phyloP scores from a whole-genome alignment of 2,329 filamentous ascomycete genomes.

The Dichotomopilus funicola region DNA sequence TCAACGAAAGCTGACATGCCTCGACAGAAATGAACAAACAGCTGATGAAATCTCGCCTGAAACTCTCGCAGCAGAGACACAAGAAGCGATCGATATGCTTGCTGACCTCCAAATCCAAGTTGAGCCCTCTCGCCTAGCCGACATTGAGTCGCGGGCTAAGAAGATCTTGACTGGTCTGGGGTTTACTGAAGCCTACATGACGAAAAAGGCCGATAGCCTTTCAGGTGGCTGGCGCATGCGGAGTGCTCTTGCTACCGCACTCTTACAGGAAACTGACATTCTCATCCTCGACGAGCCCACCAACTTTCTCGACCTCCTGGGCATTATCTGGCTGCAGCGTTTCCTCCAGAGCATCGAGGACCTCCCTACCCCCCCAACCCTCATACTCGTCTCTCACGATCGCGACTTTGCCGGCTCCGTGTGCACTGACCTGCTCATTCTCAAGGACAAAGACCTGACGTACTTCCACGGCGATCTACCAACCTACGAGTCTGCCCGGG shows the following conservation, averaged over 20 bases:
- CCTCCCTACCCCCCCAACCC: constrained; percentile 47
- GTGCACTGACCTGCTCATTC: constrained; percentile 69
- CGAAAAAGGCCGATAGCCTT: constrained; percentile 54
- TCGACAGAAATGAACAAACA: constrained; percentile 42
- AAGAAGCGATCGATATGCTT: constrained; percentile 63
- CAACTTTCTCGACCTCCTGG: constrained; percentile 76
- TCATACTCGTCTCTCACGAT: constrained; percentile 79
- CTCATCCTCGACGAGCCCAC: constrained; percentile 82
- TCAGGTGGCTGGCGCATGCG: constrained; percentile 77
- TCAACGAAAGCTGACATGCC: neutral
- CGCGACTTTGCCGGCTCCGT: constrained; percentile 66
- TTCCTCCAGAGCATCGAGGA: constrained; percentile 57
- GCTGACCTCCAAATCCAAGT: constrained; percentile 61
- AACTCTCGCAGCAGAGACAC: constrained; percentile 56
- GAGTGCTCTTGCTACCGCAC: constrained; percentile 54
- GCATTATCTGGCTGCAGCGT: constrained; percentile 77
- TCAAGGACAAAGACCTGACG: constrained; percentile 64
- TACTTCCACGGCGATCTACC: constrained; percentile 71
- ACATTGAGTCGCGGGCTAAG: constrained; percentile 60
- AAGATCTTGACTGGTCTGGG: constrained; percentile 63
- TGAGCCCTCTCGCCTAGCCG: constrained; percentile 57
- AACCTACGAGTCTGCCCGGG: constrained; percentile 61
- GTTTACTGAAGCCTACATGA: constrained; percentile 57
- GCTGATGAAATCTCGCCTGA: constrained; percentile 51
- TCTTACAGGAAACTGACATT: constrained; percentile 69